Conservation (phyloP, 257 asterid species). For the Petunia axillaris region DNA sequence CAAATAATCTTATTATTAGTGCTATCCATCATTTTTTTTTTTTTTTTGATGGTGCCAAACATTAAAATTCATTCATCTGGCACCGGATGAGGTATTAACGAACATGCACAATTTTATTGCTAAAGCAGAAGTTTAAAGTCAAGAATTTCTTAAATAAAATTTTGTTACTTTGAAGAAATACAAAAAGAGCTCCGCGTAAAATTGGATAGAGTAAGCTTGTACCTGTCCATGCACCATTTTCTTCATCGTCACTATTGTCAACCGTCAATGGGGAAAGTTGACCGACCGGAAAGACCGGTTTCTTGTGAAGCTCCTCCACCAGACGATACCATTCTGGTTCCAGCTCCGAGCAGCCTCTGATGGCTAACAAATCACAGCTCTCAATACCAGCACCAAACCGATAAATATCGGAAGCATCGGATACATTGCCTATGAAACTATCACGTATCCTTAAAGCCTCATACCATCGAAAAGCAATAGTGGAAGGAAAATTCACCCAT, state of each 20-base stretch:
- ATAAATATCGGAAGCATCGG: conserved; percentile 15
- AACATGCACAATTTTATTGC: too few relatives aligned
- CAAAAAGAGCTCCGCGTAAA: too few relatives aligned
- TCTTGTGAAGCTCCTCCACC: background rate
- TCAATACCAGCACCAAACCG: background rate
- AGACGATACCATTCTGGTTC: background rate
- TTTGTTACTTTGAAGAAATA: too few relatives aligned
- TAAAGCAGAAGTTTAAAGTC: too few relatives aligned
- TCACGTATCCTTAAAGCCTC: conserved; percentile 27
- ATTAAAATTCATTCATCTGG: too few relatives aligned
- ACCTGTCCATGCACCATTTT: background rate
- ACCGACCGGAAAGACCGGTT: background rate
- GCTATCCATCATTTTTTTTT: too few relatives aligned
- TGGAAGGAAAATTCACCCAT: conserved; percentile 40
- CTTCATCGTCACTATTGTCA: background rate
- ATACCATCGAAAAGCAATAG: conserved; percentile 27
- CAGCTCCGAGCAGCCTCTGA: conserved; percentile 21
- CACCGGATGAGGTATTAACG: too few relatives aligned
- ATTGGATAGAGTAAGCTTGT: too few relatives aligned
- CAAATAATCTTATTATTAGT: too few relatives aligned
- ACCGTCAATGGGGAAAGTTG: background rate
- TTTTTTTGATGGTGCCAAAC: too few relatives aligned
- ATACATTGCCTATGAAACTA: background rate
- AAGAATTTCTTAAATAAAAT: too few relatives aligned
- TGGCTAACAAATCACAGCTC: background rate